phyloP scores from a whole-genome alignment of 192 early-diverging fungal species.

The Geranomyces michiganensis region DNA sequence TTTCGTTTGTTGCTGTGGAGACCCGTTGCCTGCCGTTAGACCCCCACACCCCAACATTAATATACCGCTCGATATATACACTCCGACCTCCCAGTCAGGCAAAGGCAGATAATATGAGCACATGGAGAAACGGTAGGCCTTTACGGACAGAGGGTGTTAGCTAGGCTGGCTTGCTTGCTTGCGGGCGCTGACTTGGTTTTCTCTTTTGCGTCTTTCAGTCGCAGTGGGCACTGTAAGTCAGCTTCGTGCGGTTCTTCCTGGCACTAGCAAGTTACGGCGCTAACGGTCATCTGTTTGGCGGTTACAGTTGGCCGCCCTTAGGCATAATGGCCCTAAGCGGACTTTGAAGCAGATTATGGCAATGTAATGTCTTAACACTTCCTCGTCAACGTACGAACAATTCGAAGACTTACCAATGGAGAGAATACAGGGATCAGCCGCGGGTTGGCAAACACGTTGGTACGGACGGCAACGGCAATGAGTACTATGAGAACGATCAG shows the following conservation, averaged over 20 bases:
- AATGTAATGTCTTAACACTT: conserved; percentile 24
- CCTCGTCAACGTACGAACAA: background rate
- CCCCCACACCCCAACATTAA: no score
- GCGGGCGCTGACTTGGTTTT: background rate
- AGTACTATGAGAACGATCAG: conserved; percentile 56
- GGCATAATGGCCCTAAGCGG: conserved; percentile 16
- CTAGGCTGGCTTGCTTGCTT: background rate
- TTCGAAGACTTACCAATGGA: background rate
- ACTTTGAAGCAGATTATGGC: conserved; percentile 24
- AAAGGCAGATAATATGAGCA: background rate
- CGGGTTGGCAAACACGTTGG: conserved; percentile 52
- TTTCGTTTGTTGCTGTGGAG: no score
- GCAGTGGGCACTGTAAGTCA: conserved; percentile 10
- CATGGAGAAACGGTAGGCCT: conserved; percentile 11
- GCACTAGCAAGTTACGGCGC: no score
- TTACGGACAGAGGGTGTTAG: no score
- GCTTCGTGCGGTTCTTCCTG: background rate
- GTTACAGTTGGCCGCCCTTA: conserved; percentile 7
- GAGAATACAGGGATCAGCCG: conserved; percentile 41
- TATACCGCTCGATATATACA: no score
- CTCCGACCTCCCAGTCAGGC: no score
- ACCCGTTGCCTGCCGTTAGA: no score
- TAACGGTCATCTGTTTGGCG: background rate
- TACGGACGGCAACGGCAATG: conserved; percentile 50
- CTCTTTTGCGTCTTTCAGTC: background rate